A percentile compares a stretch with the other conserved stretches of the same genome.
phyloP scores from a whole-genome alignment of 306 rosid species.

The Prunus davidiana region DNA sequence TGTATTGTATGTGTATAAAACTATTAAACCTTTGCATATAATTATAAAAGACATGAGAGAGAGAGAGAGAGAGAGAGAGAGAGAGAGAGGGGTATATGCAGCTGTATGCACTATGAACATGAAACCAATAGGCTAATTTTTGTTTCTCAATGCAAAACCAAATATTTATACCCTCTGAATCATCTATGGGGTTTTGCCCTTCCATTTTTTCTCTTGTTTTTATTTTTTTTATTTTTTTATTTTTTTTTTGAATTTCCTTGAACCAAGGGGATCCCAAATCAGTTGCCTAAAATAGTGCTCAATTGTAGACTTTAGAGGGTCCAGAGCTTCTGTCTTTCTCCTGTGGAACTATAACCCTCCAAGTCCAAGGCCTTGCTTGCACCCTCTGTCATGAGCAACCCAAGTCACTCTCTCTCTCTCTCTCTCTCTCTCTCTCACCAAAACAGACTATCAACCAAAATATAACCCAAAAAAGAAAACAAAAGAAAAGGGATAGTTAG shows the following conservation, averaged over 20 bases:
- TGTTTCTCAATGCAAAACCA: background rate
- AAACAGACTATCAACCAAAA: constrained; percentile 18
- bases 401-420: constrained; percentile 16
- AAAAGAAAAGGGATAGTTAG: constrained; percentile 10
- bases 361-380: constrained; percentile 37
- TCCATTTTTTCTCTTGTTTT: too few species aligned
- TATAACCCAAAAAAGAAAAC: constrained; percentile 11
- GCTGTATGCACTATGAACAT: background rate
- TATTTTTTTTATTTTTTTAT: background rate
- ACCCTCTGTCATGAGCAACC: constrained; percentile 19
- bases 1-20: background rate
- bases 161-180: background rate
- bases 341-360: constrained; percentile 29
- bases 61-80: background rate
- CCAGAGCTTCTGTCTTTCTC: constrained; percentile 39
- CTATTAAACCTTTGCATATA: background rate
- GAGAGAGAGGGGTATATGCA: background rate
- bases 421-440: background rate
- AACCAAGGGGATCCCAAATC: constrained; percentile 10
- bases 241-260: background rate
- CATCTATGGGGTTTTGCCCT: background rate
- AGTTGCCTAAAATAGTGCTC: constrained; percentile 35
- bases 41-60: background rate
- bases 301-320: constrained; percentile 19
- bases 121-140: background rate